phyloP scores from a whole-genome alignment of 2,329 filamentous ascomycete species.

The Ceratocystis variospora region DNA sequence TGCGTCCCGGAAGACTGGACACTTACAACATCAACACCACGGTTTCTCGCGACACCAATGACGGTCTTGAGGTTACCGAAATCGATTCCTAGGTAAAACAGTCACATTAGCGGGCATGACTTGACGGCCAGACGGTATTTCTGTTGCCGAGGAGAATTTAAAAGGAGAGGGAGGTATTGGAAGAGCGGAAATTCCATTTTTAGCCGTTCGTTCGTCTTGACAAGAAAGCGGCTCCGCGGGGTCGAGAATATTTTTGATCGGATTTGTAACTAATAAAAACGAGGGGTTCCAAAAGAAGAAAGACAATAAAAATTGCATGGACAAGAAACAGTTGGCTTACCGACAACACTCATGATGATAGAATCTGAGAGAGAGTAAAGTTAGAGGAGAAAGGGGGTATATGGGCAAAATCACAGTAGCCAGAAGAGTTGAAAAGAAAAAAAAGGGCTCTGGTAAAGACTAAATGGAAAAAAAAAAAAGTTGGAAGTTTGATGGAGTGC shows the following conservation, averaged over 20 bases:
- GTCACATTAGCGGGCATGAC: not conserved
- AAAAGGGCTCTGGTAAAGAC: conserved; percentile 13
- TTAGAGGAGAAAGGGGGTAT: not conserved
- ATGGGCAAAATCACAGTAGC: conserved; percentile 1
- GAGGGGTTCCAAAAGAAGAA: conserved; percentile 7
- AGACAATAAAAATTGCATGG: not conserved
- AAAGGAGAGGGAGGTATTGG: no score
- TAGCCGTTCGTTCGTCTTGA: not conserved
- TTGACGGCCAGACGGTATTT: not conserved
- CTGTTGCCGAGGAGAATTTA: no score
- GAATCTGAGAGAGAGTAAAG: conserved; percentile 13
- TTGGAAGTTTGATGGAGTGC: conserved; percentile 14
- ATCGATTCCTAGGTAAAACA: conserved; percentile 54
- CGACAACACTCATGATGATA: conserved; percentile 19
- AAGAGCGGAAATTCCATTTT: not conserved
- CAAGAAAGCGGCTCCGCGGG: conserved; percentile 6
- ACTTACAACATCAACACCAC: conserved; percentile 97
- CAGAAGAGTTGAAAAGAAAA: conserved; percentile 11
- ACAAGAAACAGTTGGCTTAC: conserved; percentile 8
- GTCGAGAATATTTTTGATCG: conserved; percentile 11
- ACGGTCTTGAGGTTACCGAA: conserved; percentile 95
- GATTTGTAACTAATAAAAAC: conserved; percentile 5
- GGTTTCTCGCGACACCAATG: conserved; percentile 93
- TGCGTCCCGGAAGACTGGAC: conserved; percentile 20
- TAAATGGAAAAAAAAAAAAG: conserved; percentile 10